phyloP scores from a whole-genome alignment of 768 basidiomycete species.

The Crucibulum laeve region DNA sequence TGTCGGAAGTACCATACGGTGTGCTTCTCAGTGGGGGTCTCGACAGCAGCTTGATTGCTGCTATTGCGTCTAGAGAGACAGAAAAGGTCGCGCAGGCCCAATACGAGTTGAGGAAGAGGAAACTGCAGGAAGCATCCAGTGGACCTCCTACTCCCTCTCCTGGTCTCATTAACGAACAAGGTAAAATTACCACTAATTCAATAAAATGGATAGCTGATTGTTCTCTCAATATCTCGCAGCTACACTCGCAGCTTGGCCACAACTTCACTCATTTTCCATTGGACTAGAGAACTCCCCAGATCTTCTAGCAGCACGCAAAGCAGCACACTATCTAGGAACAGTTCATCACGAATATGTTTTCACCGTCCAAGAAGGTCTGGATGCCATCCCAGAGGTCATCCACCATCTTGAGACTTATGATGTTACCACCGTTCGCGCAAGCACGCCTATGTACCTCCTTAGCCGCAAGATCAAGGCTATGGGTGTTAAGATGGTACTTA shows the following conservation, averaged over 20 bases:
- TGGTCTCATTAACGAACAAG: conserved; percentile 44
- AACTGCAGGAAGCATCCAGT: conserved; percentile 46
- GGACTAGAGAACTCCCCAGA: conserved; percentile 95
- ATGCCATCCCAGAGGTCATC: conserved; percentile 96
- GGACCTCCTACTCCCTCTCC: conserved; percentile 53
- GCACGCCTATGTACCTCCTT: conserved; percentile 98
- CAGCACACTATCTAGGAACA: conserved; percentile 89
- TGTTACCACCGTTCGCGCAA: conserved; percentile 96
- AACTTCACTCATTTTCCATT: conserved; percentile 96
- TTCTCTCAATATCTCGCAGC: conserved; percentile 30
- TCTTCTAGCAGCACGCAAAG: conserved; percentile 89
- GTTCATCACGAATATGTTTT: conserved; percentile 97
- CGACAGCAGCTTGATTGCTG: conserved; percentile 93
- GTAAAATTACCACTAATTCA: conserved; percentile 27
- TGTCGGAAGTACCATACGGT: conserved; percentile 98
- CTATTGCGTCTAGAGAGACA: conserved; percentile 92
- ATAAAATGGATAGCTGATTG: conserved; percentile 2
- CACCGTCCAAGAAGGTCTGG: conserved; percentile 95
- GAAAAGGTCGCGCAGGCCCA: conserved; percentile 85
- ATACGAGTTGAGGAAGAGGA: conserved; percentile 62
- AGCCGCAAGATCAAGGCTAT: conserved; percentile 99
- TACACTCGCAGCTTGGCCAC: conserved; percentile 86
- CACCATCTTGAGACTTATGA: conserved; percentile 99
- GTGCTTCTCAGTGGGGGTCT: conserved; percentile 94
- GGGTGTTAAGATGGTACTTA: conserved; percentile 99